These are phyloP conservation scores for Bipolaris cookei DNA, from an alignment of 2,329 filamentous ascomycete species.

Conservation along the genomic window DNA sequence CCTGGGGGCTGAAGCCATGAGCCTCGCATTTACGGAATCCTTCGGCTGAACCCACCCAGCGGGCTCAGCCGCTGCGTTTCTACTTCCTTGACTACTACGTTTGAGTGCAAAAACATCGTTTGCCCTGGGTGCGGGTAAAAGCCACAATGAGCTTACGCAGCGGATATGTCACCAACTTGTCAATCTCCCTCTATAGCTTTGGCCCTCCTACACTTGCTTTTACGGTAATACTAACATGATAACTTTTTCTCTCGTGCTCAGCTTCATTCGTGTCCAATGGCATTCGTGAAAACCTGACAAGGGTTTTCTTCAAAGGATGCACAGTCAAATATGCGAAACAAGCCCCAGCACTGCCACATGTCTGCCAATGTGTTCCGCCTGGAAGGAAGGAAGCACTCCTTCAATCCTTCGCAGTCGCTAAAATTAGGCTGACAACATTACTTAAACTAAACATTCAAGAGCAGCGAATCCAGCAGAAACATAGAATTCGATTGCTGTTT, in stretches of 20 bases:
- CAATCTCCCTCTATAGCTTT: not conserved
- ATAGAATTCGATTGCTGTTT: not conserved
- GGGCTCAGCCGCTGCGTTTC: not conserved
- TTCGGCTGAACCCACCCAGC: not conserved
- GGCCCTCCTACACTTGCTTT: too few species aligned
- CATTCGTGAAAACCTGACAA: not conserved
- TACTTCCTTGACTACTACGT: not conserved
- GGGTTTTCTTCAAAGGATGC: not conserved
- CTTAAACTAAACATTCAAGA: not conserved
- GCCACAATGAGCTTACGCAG: not conserved
- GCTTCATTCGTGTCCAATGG: not conserved
- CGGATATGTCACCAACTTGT: not conserved
- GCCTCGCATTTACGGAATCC: not conserved
- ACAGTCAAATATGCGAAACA: not conserved
- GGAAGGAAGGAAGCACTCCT: conserved; percentile 5
- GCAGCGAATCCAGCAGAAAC: not conserved
- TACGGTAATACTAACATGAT: not conserved
- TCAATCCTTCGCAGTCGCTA: not conserved
- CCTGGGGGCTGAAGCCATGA: not conserved
- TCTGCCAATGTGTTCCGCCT: conserved; percentile 1
- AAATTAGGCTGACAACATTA: not conserved
- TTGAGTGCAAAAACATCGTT: not conserved
- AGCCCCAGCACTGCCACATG: conserved; percentile 17
- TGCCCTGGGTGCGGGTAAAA: not conserved
- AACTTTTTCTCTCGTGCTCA: not conserved